A percentile compares a stretch with the other conserved stretches of the same genome.
Evolutionary conservation across 768 basidiomycete species (phyloP).

Genomic region (Leucogyrophana mollusca): DNA sequence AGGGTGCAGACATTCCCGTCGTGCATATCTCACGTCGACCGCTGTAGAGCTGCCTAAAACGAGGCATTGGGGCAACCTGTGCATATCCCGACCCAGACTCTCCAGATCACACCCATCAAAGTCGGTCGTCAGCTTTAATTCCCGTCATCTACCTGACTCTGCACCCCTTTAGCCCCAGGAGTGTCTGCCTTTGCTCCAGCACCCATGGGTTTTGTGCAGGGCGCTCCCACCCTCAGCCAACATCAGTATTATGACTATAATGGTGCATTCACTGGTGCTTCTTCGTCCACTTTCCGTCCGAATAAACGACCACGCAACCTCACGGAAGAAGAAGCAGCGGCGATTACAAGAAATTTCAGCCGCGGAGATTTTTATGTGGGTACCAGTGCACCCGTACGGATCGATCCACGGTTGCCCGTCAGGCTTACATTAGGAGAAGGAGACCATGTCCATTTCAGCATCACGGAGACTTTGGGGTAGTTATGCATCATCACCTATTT

Average conservation of each 20-base stretch:
- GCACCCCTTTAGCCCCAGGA: constrained; percentile 23
- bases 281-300: constrained; percentile 77
- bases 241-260: constrained; percentile 79
- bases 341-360: constrained; percentile 79
- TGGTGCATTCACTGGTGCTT: constrained; percentile 63
- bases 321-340: constrained; percentile 81
- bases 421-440: constrained; percentile 79
- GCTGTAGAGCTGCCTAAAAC: constrained; percentile 74
- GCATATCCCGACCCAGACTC: constrained; percentile 79
- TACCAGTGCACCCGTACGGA: constrained; percentile 76
- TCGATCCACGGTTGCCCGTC: constrained; percentile 79
- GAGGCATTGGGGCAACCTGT: constrained; percentile 68
- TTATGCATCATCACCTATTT: constrained; percentile 16
- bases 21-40: constrained; percentile 4
- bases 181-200: constrained; percentile 38
- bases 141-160: constrained; percentile 11
- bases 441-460: constrained; percentile 72
- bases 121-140: constrained; percentile 14
- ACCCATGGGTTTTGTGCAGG: constrained; percentile 37
- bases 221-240: constrained; percentile 48
- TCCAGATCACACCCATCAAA: constrained; percentile 33
- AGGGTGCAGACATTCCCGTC: constrained; percentile 13
- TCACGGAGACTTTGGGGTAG: constrained; percentile 48
- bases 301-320: constrained; percentile 76
- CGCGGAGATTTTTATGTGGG: constrained; percentile 84